phyloP scores from a whole-genome alignment of 352 stramenopile species.

The Phytophthora brassicae region DNA sequence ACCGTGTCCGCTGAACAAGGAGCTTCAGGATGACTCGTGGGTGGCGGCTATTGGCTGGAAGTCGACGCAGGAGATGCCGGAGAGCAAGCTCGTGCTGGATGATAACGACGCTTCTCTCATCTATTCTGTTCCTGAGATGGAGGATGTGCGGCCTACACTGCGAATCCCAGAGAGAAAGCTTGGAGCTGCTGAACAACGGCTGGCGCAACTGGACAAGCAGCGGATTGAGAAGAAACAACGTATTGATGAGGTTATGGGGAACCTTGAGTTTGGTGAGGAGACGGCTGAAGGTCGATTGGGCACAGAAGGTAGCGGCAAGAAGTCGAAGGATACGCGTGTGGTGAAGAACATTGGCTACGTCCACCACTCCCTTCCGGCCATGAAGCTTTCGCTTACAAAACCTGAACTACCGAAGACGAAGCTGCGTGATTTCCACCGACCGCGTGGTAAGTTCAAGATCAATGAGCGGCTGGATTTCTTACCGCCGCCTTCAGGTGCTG shows the following conservation, averaged over 20 bases:
- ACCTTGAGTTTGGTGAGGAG: slow-evolving; percentile 78
- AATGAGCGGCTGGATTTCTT: slow-evolving; percentile 69
- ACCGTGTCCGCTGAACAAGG: slow-evolving; percentile 62
- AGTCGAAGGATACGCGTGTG: slow-evolving; percentile 82
- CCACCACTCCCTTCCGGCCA: slow-evolving; percentile 83
- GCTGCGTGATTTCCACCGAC: slow-evolving; percentile 80
- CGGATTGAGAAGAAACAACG: slow-evolving; percentile 75
- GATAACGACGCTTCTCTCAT: slow-evolving; percentile 83
- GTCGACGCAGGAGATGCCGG: slow-evolving; percentile 76
- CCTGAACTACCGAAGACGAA: slow-evolving; percentile 83
- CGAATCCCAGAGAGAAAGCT: slow-evolving; percentile 84
- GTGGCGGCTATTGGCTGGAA: slow-evolving; percentile 80
- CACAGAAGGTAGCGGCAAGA: slow-evolving; percentile 73
- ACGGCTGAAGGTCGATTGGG: slow-evolving; percentile 62
- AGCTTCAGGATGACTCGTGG: slow-evolving; percentile 73
- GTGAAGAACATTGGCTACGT: slow-evolving; percentile 86
- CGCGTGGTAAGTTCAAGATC: slow-evolving; percentile 86
- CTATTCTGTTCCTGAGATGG: slow-evolving; percentile 74
- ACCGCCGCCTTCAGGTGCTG: slow-evolving; percentile 43
- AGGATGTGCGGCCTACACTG: slow-evolving; percentile 78
- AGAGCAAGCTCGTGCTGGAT: slow-evolving; percentile 80
- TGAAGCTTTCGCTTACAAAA: slow-evolving; percentile 86
- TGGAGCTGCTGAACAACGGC: slow-evolving; percentile 68
- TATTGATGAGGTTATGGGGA: slow-evolving; percentile 81
- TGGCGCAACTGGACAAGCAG: slow-evolving; percentile 77